Base-by-base conservation (phyloP, 768 basidiomycete species). In the Lactarius hatsudake region DNA sequence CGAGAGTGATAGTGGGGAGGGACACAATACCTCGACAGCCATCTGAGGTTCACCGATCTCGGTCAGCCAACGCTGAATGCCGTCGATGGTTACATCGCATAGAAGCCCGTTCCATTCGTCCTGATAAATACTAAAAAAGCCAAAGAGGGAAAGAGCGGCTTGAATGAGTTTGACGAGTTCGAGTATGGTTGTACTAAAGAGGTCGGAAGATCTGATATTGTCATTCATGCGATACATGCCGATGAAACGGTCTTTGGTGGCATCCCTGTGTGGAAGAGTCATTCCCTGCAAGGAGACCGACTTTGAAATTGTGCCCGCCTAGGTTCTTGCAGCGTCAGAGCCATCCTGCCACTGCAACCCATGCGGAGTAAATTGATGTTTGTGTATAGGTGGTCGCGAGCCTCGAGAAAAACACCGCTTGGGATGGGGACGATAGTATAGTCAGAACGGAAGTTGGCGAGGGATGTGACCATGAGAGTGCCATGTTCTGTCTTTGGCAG, bases 401-500 rank as follows among this genome's bases (percentile, higher is more conserved):
- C 81, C 45, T 82, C 81, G 23, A 84, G 80, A 76, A 87, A 90
- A 75, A 88, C 81, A 42, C 89, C 93, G 55, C 81, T 77, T 0
- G 91, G 91, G 61, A 94, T 86, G 66, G 84, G 87, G 38, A 94
- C 89, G 67, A 94, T 92, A 64, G 90, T 90, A 75, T 86, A 91
- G 79, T 94, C 92, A 2, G 91, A 93, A 63, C 90, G 90, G 74
- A 94, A 94, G 79, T 91, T 88, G 54, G 91, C 90, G 32, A 94
- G 84, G 13, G 91, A 93, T 32, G 93, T 94, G 64, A 87, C 85
- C 85, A 94, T 87, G 72, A 94, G 81, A 30, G 82, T 77, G 59
- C 93, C 93, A 62, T 86, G 78, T 17, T 83, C 80, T 12, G 87
- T 91, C 84, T 89, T 67, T 51, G 15, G 66, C 34, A 32, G 38